phyloP scores from a whole-genome alignment of 768 basidiomycete genomes.

The Suillus variegatus region DNA sequence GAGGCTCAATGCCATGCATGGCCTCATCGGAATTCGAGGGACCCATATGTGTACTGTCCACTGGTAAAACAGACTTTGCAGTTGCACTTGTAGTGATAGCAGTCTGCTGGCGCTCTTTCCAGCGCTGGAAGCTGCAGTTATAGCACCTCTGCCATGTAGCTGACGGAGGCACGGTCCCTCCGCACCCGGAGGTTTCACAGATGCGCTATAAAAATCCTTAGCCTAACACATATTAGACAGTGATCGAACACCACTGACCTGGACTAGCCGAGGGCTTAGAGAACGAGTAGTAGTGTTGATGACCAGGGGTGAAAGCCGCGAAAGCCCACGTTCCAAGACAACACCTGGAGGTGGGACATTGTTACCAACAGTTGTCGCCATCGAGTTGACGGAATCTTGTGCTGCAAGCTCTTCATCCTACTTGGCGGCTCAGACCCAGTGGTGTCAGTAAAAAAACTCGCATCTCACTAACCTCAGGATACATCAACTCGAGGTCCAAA shows the following conservation, averaged over 20 bases:
- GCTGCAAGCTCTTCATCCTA: constrained; percentile 3
- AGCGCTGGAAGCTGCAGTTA: constrained; percentile 19
- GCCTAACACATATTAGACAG: not conserved
- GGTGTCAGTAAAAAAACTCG: not conserved
- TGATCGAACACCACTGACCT: not conserved
- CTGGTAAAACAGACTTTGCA: not conserved
- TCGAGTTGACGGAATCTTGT: not conserved
- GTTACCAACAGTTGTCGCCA: not conserved
- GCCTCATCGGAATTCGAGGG: constrained; percentile 8
- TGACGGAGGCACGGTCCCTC: constrained; percentile 10
- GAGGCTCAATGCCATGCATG: not conserved
- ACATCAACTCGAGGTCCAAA: constrained; percentile 18
- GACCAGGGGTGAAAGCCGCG: not conserved
- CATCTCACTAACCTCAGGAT: constrained; percentile 24
- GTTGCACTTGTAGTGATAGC: not conserved
- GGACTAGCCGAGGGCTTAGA: not conserved
- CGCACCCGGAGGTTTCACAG: constrained; percentile 19
- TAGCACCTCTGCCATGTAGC: constrained; percentile 19
- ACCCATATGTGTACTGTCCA: not conserved
- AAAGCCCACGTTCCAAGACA: no score
- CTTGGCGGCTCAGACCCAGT: not conserved
- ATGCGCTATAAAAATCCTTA: constrained; percentile 13
- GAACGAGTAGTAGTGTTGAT: not conserved
- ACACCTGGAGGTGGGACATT: not conserved
- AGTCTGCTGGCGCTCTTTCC: constrained; percentile 17